Evolutionary conservation across 23 red algal species (phyloP).

Genomic region (Gracilaria vermiculophylla): DNA sequence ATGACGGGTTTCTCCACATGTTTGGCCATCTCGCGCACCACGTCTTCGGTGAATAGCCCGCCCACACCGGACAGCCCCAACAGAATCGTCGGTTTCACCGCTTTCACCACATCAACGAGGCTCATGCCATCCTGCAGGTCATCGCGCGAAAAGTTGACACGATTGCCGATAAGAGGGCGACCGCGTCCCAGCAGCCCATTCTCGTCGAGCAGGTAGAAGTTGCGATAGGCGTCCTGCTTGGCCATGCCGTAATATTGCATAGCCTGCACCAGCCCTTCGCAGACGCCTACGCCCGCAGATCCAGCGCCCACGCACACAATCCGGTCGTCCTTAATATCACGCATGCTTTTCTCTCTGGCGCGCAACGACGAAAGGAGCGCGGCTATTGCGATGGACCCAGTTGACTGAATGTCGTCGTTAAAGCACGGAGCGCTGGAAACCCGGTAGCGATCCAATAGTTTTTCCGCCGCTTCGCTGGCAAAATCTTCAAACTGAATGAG

Average conservation of each 20-base stretch:
- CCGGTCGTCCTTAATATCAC: conserved; percentile 41
- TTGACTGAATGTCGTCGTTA: conserved; percentile 99
- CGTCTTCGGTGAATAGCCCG: conserved; percentile 76
- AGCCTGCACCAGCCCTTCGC: conserved; percentile 62
- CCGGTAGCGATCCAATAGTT: conserved; percentile 79
- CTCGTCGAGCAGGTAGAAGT: conserved; percentile 75
- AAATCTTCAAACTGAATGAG: conserved; percentile 99
- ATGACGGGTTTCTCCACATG: conserved; percentile 77
- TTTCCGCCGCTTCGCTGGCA: conserved; percentile 67
- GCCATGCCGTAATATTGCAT: conserved; percentile 53
- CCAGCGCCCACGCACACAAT: conserved; percentile 96
- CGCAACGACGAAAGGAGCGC: conserved; percentile 80
- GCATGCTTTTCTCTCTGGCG: conserved; percentile 20
- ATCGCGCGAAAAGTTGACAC: conserved; percentile 14
- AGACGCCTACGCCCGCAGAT: conserved; percentile 92
- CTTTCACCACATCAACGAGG: conserved; percentile 65
- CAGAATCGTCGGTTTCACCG: conserved; percentile 81
- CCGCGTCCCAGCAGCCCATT: conserved; percentile 32
- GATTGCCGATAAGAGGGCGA: not conserved
- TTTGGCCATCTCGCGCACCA: conserved; percentile 79
- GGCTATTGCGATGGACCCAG: conserved; percentile 85
- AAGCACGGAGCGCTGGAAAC: conserved; percentile 56
- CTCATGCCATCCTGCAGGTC: conserved; percentile 59
- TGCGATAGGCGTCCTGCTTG: conserved; percentile 9
- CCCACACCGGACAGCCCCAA: conserved; percentile 86